phyloP scores from a whole-genome alignment of 345 rosid genomes.

The Eucalyptus curtisii region DNA sequence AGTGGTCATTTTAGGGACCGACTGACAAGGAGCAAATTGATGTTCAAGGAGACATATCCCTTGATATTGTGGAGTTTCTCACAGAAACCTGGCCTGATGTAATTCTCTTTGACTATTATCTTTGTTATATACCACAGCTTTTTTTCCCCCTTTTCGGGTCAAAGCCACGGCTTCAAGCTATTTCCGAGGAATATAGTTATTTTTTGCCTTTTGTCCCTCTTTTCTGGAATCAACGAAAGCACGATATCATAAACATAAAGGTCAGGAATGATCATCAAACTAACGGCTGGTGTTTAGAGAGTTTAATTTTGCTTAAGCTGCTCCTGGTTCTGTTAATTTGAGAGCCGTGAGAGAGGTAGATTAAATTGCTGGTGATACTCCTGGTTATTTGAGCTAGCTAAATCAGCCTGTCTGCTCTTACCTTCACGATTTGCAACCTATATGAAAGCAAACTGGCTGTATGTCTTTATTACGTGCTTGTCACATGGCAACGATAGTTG shows the following conservation, averaged over 20 bases:
- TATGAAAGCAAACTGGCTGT: not conserved
- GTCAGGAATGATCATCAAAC: not conserved
- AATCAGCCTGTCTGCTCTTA: not conserved
- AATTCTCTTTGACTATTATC: not conserved
- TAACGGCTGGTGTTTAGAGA: not conserved
- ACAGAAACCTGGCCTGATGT: constrained; percentile 90
- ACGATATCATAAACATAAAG: not conserved
- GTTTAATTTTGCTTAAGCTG: not conserved
- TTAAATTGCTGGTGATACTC: not conserved
- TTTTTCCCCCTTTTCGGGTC: too few relatives aligned
- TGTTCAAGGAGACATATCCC: constrained; percentile 94
- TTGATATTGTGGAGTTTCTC: constrained; percentile 74
- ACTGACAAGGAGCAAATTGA: constrained; percentile 98
- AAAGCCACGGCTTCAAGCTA: not conserved
- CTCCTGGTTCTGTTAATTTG: not conserved
- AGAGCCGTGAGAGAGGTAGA: not conserved
- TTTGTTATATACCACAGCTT: not conserved
- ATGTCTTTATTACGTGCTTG: not conserved
- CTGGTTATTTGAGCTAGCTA: not conserved
- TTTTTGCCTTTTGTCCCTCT: not conserved
- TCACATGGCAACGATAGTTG: not conserved
- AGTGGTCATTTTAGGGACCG: constrained; percentile 52
- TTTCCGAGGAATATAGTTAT: not conserved
- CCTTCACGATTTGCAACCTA: not conserved
- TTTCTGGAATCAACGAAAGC: not conserved